These are phyloP conservation scores for Cylindrodendrum hubeiense DNA, from an alignment of 2,329 filamentous ascomycete genomes.

Conservation along the genomic window DNA sequence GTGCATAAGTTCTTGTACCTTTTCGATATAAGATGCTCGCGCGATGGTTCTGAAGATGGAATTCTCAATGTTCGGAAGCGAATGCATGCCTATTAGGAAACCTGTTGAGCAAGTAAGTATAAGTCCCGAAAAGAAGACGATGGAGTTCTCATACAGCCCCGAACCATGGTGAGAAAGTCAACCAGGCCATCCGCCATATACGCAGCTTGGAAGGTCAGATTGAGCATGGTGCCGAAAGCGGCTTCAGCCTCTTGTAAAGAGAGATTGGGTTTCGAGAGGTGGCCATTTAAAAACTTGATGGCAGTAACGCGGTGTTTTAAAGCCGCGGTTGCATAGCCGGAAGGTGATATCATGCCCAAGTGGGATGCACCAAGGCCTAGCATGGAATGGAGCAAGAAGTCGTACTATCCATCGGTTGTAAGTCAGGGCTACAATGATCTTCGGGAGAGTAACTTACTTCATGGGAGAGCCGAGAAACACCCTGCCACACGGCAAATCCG, in stretches of 20 bases:
- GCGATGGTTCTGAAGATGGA: constrained; percentile 45
- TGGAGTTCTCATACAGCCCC: constrained; percentile 48
- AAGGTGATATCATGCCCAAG: constrained; percentile 44
- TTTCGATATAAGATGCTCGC: constrained; percentile 44
- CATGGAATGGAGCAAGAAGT: constrained; percentile 57
- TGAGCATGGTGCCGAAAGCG: constrained; percentile 52
- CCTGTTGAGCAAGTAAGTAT: constrained; percentile 25
- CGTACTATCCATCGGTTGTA: constrained; percentile 45
- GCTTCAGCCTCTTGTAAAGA: constrained; percentile 51
- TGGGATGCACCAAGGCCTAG: constrained; percentile 56
- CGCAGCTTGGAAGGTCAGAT: constrained; percentile 53
- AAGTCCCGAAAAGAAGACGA: neutral
- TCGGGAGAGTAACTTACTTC: constrained; percentile 40
- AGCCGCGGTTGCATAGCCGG: constrained; percentile 43
- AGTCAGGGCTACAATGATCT: neutral
- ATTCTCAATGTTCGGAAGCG: constrained; percentile 30
- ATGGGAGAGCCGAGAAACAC: constrained; percentile 53
- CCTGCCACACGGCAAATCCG: constrained; percentile 52
- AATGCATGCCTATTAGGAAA: constrained; percentile 42
- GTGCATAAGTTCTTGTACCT: constrained; percentile 39
- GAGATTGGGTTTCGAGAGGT: constrained; percentile 45
- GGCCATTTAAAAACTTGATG: constrained; percentile 51
- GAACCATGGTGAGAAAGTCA: constrained; percentile 54
- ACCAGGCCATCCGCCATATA: constrained; percentile 55
- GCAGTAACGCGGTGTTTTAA: constrained; percentile 53